Percentiles rank a stretch among this genome's conserved stretches.
These are phyloP conservation scores for Parastagonospora avenae DNA, from an alignment of 2,329 filamentous ascomycete genomes.

Conservation along the genomic window DNA sequence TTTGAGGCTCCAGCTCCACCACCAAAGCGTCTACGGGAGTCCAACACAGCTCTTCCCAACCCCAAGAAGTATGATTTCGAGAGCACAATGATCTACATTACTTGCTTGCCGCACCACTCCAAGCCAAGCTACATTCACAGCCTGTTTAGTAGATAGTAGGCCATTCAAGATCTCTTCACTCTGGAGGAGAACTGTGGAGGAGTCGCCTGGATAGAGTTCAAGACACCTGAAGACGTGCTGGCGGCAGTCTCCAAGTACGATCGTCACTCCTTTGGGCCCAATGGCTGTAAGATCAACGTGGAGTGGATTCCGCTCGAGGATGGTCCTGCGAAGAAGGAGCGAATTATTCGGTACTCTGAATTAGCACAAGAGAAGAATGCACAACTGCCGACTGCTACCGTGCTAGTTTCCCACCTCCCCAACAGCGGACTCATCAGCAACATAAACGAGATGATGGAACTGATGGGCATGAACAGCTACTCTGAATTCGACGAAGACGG, in stretches of 20 bases:
- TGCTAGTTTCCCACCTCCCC: background rate
- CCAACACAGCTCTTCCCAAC: no score
- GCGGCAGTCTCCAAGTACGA: background rate
- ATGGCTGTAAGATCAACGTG: background rate
- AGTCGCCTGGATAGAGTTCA: background rate
- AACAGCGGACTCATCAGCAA: background rate
- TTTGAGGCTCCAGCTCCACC: no score
- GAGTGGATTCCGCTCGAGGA: background rate
- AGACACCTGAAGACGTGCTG: background rate
- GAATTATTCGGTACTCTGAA: background rate
- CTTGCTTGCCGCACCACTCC: background rate
- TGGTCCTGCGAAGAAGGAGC: background rate
- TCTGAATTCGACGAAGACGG: background rate
- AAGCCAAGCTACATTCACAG: background rate
- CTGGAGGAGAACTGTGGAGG: background rate
- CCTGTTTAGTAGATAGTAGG: conserved; percentile 34
- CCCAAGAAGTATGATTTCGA: background rate
- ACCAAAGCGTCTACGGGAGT: no score
- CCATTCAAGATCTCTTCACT: background rate
- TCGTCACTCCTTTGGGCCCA: background rate
- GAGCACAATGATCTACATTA: background rate
- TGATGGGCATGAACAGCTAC: background rate
- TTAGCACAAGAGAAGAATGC: background rate
- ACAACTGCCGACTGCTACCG: background rate
- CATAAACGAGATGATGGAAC: background rate